Percentiles rank a stretch among this genome's conserved stretches.
These are phyloP conservation scores for Nematodospora anomalae DNA, from an alignment of 1,139 yeast genomes.

Conservation along the genomic window DNA sequence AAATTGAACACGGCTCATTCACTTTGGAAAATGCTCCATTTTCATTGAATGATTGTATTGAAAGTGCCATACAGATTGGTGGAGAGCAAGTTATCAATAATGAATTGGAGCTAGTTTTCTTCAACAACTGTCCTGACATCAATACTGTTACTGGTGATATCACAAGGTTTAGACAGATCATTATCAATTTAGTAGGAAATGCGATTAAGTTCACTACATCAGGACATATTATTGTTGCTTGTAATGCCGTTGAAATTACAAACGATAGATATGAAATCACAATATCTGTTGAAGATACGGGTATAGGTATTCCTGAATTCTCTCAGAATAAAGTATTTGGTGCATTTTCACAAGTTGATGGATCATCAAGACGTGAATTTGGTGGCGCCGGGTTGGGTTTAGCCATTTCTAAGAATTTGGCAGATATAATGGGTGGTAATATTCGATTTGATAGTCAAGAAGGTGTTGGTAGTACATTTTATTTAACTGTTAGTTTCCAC, in stretches of 20 bases:
- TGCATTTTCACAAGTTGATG: conserved; percentile 63
- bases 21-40: conserved; percentile 50
- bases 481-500: conserved; percentile 35
- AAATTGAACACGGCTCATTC: conserved; percentile 57
- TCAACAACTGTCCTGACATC: conserved; percentile 44
- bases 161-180: conserved; percentile 53
- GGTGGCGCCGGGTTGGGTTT: conserved; percentile 66
- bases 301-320: conserved; percentile 59
- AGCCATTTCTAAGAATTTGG: conserved; percentile 57
- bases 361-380: conserved; percentile 53
- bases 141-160: conserved; percentile 51
- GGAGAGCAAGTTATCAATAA: conserved; percentile 53
- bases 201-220: conserved; percentile 54
- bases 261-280: conserved; percentile 43
- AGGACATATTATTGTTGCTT: conserved; percentile 48
- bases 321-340: conserved; percentile 53
- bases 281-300: conserved; percentile 53
- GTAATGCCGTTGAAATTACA: conserved; percentile 29
- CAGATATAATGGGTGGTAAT: conserved; percentile 59
- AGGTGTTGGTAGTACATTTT: conserved; percentile 54
- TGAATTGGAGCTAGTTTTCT: conserved; percentile 48
- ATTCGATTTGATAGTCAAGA: conserved; percentile 52
- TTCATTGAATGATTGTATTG: conserved; percentile 50
- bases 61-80: conserved; percentile 51
- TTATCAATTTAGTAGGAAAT: conserved; percentile 57